Evolutionary conservation across 345 rosid genomes (phyloP), one percentile per base, ranked within the genome.

Genomic region (Ailanthus altissimus): DNA sequence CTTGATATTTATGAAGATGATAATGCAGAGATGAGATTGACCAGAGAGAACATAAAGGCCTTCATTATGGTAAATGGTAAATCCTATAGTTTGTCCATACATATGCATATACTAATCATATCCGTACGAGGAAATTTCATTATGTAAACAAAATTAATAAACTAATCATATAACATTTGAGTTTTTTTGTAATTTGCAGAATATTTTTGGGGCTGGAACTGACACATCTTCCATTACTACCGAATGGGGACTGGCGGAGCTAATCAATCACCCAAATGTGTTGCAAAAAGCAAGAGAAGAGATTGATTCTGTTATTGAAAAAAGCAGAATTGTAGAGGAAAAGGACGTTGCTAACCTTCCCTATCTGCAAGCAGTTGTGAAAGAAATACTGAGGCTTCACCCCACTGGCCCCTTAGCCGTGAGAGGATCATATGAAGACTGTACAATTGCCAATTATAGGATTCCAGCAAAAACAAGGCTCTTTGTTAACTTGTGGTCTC

Each of bases 211-310:
- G 18, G 89, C 90, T 42, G 89, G 93, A 28, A 88, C 89, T 3
- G 91, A 89, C 50, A 82, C 89, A 58, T 83, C 93, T 51, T 78
- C 89, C 12, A 81, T 77, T 18, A 84, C 94, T 8, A 75, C 86
- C 68, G 93, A 89, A 43, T 92, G 95, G 98, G 95, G 92, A 43
- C 45, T 92, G 40, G 80, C 96, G 36, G 96, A 94, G 81, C 86
- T 92, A 2, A 87, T 92, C 51, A 92, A 90, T 80, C 81, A 90
- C 72, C 97, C 94, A 9, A 76, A 79, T 15, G 84, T 84, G 62
- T 83, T 89, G 90, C 84, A 87, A 79, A 90, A 90, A 74, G 90
- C 82, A 0, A 80, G 81, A 62, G 61, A 78, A 26, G 93, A 94
- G 84, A 85, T 94, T 25, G 88, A 90, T 28, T 47, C 78, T 11